Evolutionary conservation across 306 rosid genomes (phyloP).

Genomic region (Erythrophleum fordii): DNA sequence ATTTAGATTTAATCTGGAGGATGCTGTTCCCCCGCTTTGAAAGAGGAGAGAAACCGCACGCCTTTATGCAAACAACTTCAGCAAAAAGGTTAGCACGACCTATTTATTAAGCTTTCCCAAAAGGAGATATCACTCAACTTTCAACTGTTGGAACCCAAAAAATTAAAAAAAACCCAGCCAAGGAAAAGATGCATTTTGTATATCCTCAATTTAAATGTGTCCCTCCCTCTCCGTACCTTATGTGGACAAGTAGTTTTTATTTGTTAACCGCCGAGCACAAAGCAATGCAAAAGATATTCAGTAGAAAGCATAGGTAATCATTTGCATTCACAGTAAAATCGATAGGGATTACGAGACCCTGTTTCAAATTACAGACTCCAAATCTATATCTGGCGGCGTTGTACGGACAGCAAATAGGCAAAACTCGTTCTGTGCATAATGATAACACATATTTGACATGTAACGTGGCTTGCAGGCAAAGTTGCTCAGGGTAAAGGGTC

Average conservation of each 20-base stretch:
- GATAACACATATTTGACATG: conserved; percentile 6
- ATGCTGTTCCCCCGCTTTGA: too few relatives aligned
- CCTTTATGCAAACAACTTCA: neutral
- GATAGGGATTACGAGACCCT: neutral
- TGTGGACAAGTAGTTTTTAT: neutral
- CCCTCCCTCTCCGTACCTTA: neutral
- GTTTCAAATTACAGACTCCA: conserved; percentile 32
- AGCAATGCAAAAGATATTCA: conserved; percentile 14
- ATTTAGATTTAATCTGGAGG: too few relatives aligned
- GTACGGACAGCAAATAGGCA: conserved; percentile 29
- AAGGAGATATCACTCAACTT: neutral
- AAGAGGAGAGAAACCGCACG: too few relatives aligned
- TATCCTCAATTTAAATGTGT: neutral
- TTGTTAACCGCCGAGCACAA: neutral
- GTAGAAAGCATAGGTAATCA: conserved; percentile 16
- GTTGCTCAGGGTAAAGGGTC: conserved; percentile 35
- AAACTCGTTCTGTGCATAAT: conserved; percentile 15
- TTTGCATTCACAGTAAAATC: conserved; percentile 32
- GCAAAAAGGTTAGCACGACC: too few relatives aligned
- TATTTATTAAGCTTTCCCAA: neutral
- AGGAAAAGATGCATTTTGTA: neutral
- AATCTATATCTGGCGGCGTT: conserved; percentile 8
- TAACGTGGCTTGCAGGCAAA: conserved; percentile 13
- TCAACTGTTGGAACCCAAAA: too few relatives aligned
- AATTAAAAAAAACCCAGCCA: neutral